Evolutionary conservation across 441 rosid genomes (phyloP), one percentile per base, ranked within the genome.

Genomic region (Populus tomentosa): DNA sequence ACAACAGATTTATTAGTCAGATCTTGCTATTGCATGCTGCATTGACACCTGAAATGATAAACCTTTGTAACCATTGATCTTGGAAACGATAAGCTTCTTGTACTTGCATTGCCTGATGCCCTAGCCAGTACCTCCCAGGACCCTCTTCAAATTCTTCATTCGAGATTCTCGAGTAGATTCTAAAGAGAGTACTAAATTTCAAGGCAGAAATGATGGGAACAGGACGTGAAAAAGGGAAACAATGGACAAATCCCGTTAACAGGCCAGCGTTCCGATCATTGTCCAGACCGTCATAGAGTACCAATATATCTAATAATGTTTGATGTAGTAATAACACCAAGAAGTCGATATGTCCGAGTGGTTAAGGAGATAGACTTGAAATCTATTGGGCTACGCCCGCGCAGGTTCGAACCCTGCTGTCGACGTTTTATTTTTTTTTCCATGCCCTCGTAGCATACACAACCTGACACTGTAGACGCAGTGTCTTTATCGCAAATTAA

Each of bases 331-430:
- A 2, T 9, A 0, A 9, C 0, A 9, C 3, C 42, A 38, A 38
- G 13, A 38, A 7, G 98, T 91, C 95, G 91, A 92, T 90, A 92
- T 95, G 99, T 92, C 92, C 91, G 98, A 92, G 98, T 89, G 94
- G 97, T 92, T 89, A 94, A 94, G 97, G 99, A 94, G 97, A 94
- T 87, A 89, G 95, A 92, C 95, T 92, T 89, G 91, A 93, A 93
- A 90, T 94, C 97, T 89, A 83, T 90, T 94, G 96, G 98, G 94
- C 89, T 89, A 59, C 81, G 92, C 92, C 97, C 89, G 92, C 91
- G 92, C 95, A 89, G 91, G 97, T 92, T 94, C 91, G 90, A 92
- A 88, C 89, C 94, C 94, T 91, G 91, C 92, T 92, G 94, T 91
- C 90, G 24, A 24, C 24, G 24, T 24, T 24, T 24, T 24, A 0